phyloP scores from a whole-genome alignment of 1,284 basidiomycete genomes.

The Cryptococcus jaspeensis region DNA sequence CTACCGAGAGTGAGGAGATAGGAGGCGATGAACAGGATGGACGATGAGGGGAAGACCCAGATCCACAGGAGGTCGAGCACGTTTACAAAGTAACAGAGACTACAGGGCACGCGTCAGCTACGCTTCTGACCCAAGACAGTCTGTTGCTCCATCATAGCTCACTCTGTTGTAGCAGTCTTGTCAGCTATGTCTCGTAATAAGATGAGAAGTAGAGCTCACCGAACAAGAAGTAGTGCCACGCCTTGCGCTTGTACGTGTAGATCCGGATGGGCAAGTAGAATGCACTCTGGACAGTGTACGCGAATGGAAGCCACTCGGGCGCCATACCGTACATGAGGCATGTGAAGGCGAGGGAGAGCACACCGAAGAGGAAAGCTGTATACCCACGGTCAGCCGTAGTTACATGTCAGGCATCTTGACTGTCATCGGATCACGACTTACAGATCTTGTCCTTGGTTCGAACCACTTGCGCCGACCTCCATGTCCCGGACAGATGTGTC shows the following conservation, averaged over 20 bases:
- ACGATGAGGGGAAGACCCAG: conserved; percentile 73
- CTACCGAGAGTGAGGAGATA: conserved; percentile 77
- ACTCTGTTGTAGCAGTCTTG: conserved; percentile 13
- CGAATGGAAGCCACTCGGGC: conserved; percentile 67
- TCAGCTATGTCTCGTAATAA: background rate
- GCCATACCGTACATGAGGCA: conserved; percentile 77
- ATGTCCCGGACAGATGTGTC: conserved; percentile 65
- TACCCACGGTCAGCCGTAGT: conserved; percentile 13
- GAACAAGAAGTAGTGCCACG: conserved; percentile 92
- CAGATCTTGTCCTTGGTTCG: conserved; percentile 78
- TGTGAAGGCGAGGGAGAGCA: conserved; percentile 79
- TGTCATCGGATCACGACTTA: conserved; percentile 29
- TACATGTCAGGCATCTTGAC: background rate
- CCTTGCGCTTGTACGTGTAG: conserved; percentile 78
- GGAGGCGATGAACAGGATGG: conserved; percentile 75
- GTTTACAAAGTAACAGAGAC: conserved; percentile 80
- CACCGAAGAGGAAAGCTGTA: conserved; percentile 83
- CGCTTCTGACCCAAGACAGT: background rate
- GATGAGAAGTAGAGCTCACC: conserved; percentile 52
- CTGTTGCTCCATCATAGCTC: too few relatives aligned
- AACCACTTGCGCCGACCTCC: conserved; percentile 88
- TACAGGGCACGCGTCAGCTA: conserved; percentile 10
- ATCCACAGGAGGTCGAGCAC: conserved; percentile 85
- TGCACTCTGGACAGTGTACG: conserved; percentile 63
- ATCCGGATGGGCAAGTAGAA: conserved; percentile 77